Conservation (phyloP, 1,284 basidiomycete genomes). For the Somion occarium region DNA sequence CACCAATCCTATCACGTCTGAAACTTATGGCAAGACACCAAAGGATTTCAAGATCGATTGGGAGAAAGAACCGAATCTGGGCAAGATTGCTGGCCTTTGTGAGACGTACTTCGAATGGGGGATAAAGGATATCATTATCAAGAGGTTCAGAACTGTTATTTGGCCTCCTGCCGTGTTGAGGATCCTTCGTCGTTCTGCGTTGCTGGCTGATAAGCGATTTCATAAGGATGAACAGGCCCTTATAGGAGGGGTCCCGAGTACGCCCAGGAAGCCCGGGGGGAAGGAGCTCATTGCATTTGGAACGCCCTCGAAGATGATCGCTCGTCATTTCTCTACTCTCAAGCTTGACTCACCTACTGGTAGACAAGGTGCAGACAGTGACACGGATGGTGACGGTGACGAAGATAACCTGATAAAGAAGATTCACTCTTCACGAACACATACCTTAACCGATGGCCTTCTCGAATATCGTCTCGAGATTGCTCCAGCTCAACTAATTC, state of each 20-base stretch:
- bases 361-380: constrained; percentile 11
- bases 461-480: constrained; percentile 74
- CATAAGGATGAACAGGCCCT: neutral
- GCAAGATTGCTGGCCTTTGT: constrained; percentile 69
- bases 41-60: constrained; percentile 37
- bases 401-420: constrained; percentile 36
- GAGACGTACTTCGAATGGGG: constrained; percentile 92
- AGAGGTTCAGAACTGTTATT: constrained; percentile 72
- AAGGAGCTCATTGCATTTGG: constrained; percentile 23
- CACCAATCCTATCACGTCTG: constrained; percentile 69
- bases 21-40: constrained; percentile 41
- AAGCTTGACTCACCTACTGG: constrained; percentile 27
- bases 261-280: constrained; percentile 35
- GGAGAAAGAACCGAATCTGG: constrained; percentile 66
- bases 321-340: constrained; percentile 48
- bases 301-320: constrained; percentile 55
- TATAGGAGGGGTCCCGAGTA: constrained; percentile 23
- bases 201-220: constrained; percentile 36
- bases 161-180: constrained; percentile 68
- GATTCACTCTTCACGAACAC: constrained; percentile 42
- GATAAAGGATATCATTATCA: constrained; percentile 70
- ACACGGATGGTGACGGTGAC: constrained; percentile 29
- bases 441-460: constrained; percentile 63
- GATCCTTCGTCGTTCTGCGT: constrained; percentile 53
- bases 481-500: constrained; percentile 58